Base-by-base conservation (phyloP, 176 grass and related monocot genomes). In the Carex littledalei region DNA sequence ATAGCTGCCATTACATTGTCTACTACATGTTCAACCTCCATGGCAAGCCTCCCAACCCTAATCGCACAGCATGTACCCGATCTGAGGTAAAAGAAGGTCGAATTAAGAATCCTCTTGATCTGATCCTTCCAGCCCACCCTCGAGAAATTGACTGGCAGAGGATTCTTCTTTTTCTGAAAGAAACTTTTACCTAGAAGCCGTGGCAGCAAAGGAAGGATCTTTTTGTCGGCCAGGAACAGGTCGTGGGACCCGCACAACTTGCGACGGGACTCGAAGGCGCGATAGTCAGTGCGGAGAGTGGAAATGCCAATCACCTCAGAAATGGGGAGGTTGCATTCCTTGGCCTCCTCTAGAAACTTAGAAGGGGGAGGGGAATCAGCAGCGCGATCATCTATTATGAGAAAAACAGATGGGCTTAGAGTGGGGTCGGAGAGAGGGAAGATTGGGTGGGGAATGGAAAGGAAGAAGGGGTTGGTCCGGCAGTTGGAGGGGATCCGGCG, bases 211-310 rank as follows among this genome's bases (percentile, higher is more conserved):
- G 91, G 93, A 43, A 99, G 80, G 26, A 99, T 85, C 81, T 80
- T 84, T 74, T 94, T 93, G 81, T 99, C 93, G 5, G 93, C 96
- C 59, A 99, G 50, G 81, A 99, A 99, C 71, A 99, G 86, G 78
- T 99, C 93, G 41, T 99, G 85, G 34, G 91, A 99, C 8, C 54
- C 84, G 3, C 88, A 91, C 14, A 99, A 87, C 75, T 87, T 87
- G 68, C 95, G 90, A 56, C 95, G 91, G 3, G 93, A 89, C 76
- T 98, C 95, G 55, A 89, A 98, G 0, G 93, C 88, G 12, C 80
- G 86, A 65, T 93, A 95, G 45, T 98, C 95, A 47, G 91, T 86
- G 68, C 88, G 89, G 13, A 98, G 86, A 63, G 89, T 79, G 63
- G 92, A 93, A 54, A 94, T 84, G 1, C 89, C 86, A 59, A 98